phyloP scores from a whole-genome alignment of 306 rosid genomes.

The Acacia acuminata region DNA sequence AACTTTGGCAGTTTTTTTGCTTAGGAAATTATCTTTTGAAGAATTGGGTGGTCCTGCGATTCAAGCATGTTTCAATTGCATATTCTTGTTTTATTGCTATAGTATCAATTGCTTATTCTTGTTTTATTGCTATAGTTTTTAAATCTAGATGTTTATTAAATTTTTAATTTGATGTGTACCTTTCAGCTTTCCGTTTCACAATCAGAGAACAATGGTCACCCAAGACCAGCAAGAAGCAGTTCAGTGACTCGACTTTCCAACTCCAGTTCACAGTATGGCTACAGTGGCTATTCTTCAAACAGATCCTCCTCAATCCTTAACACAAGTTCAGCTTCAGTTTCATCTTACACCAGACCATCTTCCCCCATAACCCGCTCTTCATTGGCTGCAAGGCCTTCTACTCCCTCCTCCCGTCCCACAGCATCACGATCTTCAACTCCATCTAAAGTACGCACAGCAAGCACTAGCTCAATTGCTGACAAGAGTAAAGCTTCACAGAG shows the following conservation, averaged over 20 bases:
- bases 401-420: constrained; percentile 72
- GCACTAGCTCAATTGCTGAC: constrained; percentile 58
- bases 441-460: constrained; percentile 66
- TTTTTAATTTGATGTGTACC: constrained; percentile 24
- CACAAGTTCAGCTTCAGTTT: constrained; percentile 97
- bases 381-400: constrained; percentile 71
- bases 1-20: background rate
- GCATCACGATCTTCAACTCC: constrained; percentile 84
- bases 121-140: background rate
- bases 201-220: constrained; percentile 64
- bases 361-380: constrained; percentile 76
- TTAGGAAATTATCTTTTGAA: background rate
- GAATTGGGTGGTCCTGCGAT: background rate
- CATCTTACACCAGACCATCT: constrained; percentile 87
- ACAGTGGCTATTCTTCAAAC: constrained; percentile 69
- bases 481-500: constrained; percentile 61
- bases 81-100: background rate
- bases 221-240: constrained; percentile 94
- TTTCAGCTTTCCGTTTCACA: constrained; percentile 93
- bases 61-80: background rate
- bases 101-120: background rate
- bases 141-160: background rate
- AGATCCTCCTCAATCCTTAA: constrained; percentile 78
- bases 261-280: constrained; percentile 67
- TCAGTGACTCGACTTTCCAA: constrained; percentile 81